Conservation (phyloP, 2,329 filamentous ascomycete species). For the Trichophyton benhamiae region DNA sequence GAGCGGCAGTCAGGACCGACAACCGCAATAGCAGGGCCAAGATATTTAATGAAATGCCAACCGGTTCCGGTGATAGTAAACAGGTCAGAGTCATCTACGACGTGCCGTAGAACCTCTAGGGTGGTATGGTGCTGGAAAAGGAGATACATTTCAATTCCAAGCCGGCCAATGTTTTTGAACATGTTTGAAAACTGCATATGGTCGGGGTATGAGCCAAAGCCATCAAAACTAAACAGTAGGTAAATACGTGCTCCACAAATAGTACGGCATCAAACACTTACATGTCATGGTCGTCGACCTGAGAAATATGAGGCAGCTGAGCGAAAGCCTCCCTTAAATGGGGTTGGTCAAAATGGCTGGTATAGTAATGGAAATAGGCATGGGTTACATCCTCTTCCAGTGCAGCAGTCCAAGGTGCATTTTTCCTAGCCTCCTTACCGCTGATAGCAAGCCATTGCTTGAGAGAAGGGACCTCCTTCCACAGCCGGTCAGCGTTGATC, state of each 20-base stretch:
- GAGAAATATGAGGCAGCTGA: slow-evolving; percentile 86
- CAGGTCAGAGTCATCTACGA: slow-evolving; percentile 75
- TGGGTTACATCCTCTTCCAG: slow-evolving; percentile 93
- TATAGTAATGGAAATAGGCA: slow-evolving; percentile 98
- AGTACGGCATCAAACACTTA: slow-evolving; percentile 41
- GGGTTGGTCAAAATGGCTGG: slow-evolving; percentile 94
- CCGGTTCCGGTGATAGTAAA: slow-evolving; percentile 96
- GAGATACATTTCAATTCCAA: slow-evolving; percentile 95
- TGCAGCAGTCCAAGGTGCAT: slow-evolving; percentile 78
- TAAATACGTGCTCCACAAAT: slow-evolving; percentile 7
- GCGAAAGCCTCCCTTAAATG: slow-evolving; percentile 90
- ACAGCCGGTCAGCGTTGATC: slow-evolving; percentile 87
- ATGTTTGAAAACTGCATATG: slow-evolving; percentile 97
- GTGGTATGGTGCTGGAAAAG: slow-evolving; percentile 98
- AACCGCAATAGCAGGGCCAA: slow-evolving; percentile 80
- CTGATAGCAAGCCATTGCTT: slow-evolving; percentile 92
- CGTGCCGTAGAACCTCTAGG: slow-evolving; percentile 78
- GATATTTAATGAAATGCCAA: slow-evolving; percentile 97
- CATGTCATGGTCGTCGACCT: slow-evolving; percentile 97
- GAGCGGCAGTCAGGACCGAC: slow-evolving; percentile 86
- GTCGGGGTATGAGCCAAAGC: slow-evolving; percentile 91
- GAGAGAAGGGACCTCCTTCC: slow-evolving; percentile 87
- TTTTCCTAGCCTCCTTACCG: slow-evolving; percentile 86
- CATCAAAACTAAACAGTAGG: slow-evolving; percentile 60
- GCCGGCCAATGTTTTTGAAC: slow-evolving; percentile 94